Percentiles rank a stretch among this genome's conserved stretches.
Conservation (phyloP, 2,329 filamentous ascomycete species). For the Aspergillus phoenicis region DNA sequence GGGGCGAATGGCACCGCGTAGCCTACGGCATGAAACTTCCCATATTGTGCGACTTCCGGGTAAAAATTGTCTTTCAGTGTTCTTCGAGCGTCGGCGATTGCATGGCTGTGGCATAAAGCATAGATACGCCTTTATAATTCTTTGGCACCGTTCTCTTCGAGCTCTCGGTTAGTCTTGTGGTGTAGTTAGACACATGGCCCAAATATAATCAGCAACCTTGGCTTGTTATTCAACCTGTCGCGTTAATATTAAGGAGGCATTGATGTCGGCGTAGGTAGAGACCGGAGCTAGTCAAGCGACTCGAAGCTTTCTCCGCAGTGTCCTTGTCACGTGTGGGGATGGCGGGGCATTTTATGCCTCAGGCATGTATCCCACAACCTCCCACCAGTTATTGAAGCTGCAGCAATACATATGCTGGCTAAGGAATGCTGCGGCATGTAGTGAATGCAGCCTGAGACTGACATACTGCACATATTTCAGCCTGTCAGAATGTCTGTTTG, state of each 20-base stretch:
- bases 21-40: background rate
- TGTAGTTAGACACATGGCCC: too few relatives aligned
- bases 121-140: slow-evolving; percentile 4
- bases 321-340: slow-evolving; percentile 17
- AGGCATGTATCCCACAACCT: background rate
- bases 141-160: background rate
- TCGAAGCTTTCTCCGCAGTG: slow-evolving; percentile 8
- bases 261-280: background rate
- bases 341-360: slow-evolving; percentile 17
- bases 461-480: too few relatives aligned
- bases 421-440: too few relatives aligned
- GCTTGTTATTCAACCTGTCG: too few relatives aligned
- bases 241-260: too few relatives aligned
- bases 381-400: background rate
- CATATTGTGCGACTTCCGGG: background rate
- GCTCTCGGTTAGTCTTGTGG: background rate
- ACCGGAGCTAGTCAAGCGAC: background rate
- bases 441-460: too few relatives aligned
- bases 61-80: background rate
- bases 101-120: background rate
- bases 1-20: slow-evolving; percentile 3
- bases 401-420: background rate
- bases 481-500: too few relatives aligned
- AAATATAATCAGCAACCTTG: too few relatives aligned
- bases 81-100: slow-evolving; percentile 2